Evolutionary conservation across 257 asterid genomes (phyloP), one percentile per base, ranked within the genome.

Genomic region (Leonotis leonurus): DNA sequence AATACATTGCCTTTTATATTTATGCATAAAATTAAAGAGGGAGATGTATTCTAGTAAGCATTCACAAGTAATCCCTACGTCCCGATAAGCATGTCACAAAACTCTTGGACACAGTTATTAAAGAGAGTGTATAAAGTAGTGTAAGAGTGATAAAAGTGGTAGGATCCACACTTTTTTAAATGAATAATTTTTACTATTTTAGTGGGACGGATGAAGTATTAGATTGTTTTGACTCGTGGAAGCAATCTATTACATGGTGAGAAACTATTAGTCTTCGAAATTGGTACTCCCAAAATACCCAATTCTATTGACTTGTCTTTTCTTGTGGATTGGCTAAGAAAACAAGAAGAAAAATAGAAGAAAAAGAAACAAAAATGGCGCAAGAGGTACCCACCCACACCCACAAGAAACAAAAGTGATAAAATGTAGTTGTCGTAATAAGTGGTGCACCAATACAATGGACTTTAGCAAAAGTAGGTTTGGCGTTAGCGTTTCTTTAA

Each of bases 271-370:
- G 71, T 59, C 60, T 48, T 39, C 55, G 13, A 50, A 70, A 61
- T 56, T 16, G 70, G 32, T 61, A 65, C 67, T 53, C 55, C 16
- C 56, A 62, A 11, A 57, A 57, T 61, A 16, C 33, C 48, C 51
- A 37, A 51, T 24, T 51, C 60, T 32, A 61, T 43, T 56, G 77
- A 35, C 68, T 56, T 66, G 83, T 77, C 77, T 52, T 70, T 62
- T 70, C 74, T 50, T 9, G 44, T n/a, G 64, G 67, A 65, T 51
- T 69, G 69, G 64, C 79, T 69, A 50, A 46, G 48, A 56, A 9
- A 62, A 65, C 68, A 60, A 62, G 71, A 56, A 69, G 5, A 58
- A 68, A 48, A 30, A 27, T 27, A 27, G 5, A 6, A 5, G 16
- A 37, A 67, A 67, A 68, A 16, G 21, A 70, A 61, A 69, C 71